Evolutionary conservation across 1,139 yeast species (phyloP).

Genomic region (Suzukiozyma palmioleophila): DNA sequence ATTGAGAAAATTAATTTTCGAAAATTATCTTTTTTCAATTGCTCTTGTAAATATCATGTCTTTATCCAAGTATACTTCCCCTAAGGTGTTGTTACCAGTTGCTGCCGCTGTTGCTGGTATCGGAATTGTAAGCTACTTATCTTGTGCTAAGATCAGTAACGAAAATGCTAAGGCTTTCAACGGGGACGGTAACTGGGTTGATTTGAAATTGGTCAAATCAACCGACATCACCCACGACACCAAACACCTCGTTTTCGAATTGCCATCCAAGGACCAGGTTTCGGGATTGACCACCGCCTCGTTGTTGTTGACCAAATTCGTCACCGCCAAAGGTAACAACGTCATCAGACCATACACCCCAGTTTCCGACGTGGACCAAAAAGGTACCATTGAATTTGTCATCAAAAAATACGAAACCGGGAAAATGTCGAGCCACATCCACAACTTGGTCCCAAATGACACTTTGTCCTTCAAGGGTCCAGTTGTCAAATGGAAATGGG

Average conservation of each 20-base stretch:
- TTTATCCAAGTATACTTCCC: constrained; percentile 9
- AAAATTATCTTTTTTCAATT: too few species aligned
- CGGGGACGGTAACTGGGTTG: constrained; percentile 78
- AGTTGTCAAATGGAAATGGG: constrained; percentile 87
- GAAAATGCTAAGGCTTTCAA: constrained; percentile 55
- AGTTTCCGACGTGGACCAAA: constrained; percentile 59
- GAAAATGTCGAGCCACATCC: constrained; percentile 76
- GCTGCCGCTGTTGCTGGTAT: constrained; percentile 51
- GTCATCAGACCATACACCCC: constrained; percentile 98
- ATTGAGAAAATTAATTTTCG: too few species aligned
- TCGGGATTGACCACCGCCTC: constrained; percentile 84
- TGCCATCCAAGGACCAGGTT: constrained; percentile 62
- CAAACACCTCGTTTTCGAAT: constrained; percentile 66
- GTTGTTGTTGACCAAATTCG: constrained; percentile 73
- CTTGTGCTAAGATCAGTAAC: constrained; percentile 29
- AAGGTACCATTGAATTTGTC: constrained; percentile 76
- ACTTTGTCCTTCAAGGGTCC: constrained; percentile 94
- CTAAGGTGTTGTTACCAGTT: constrained; percentile 31
- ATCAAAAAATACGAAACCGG: constrained; percentile 84
- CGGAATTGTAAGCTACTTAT: constrained; percentile 45
- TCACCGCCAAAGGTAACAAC: constrained; percentile 78
- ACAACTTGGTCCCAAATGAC: constrained; percentile 70
- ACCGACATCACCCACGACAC: constrained; percentile 59
- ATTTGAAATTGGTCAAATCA: constrained; percentile 61
- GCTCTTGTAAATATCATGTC: constrained; percentile 4